Conservation (phyloP, 148 eudicot species). For the Polygonum maritimum region DNA sequence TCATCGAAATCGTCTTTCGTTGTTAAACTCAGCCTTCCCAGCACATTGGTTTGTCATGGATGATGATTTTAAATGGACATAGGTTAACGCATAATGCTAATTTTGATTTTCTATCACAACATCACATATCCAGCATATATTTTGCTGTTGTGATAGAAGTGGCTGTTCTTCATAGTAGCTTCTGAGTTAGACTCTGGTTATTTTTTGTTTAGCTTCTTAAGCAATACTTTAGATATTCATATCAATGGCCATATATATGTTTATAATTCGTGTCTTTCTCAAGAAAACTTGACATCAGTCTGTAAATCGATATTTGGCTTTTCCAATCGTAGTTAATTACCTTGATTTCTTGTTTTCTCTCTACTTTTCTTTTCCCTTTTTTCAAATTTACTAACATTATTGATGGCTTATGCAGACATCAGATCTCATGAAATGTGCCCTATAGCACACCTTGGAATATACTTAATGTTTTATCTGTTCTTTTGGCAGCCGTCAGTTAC, state of each 20-base stretch:
- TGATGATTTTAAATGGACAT: not conserved
- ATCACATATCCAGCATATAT: not conserved
- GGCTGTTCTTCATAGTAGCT: not conserved
- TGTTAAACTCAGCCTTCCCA: not conserved
- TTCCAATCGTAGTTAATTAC: not conserved
- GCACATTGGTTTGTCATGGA: not conserved
- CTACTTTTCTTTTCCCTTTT: not conserved
- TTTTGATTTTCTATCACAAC: not conserved
- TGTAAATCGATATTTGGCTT: not conserved
- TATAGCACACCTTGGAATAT: too few species aligned
- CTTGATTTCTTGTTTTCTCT: not conserved
- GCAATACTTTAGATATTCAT: not conserved
- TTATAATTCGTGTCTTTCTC: not conserved
- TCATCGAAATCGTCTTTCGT: constrained; percentile 22
- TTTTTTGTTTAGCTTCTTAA: not conserved
- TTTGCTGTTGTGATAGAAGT: not conserved
- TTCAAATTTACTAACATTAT: not conserved
- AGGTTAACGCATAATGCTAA: not conserved
- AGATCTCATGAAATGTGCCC: too few species aligned
- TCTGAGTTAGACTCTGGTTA: not conserved
- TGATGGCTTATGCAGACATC: not conserved
- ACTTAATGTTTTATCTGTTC: not conserved
- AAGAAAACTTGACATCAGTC: not conserved
- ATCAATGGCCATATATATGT: not conserved
- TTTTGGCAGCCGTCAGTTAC: constrained; percentile 80